Evolutionary conservation across 768 basidiomycete genomes (phyloP), one percentile per base, ranked within the genome.

Genomic region (Amanita jacksonii): DNA sequence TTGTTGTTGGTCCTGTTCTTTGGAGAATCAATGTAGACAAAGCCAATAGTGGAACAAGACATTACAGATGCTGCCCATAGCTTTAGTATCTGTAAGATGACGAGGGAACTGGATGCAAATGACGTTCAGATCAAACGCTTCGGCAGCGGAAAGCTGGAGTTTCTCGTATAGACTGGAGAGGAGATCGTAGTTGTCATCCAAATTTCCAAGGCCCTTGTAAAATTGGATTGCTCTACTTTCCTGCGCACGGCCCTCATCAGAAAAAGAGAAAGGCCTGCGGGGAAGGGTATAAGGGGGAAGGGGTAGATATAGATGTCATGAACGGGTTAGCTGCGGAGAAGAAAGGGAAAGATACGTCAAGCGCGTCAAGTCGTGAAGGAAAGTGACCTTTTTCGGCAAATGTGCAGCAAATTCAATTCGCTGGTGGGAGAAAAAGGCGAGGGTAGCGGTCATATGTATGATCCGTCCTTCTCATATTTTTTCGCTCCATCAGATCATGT

Each of bases 91-190:
- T 8, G 62, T 70, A 52, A 73, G 70, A 54, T 58, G n/a, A n/a
- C 69, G 39, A 60, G 55, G 4, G 64, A 59, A 12, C 49, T 54
- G 16, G 54, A 43, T 5, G 66, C 59, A 44, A 75, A 75, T 0
- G 67, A 65, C 45, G 4, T 49, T 47, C 1, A 65, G 62, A 45
- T 61, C 51, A 4, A 66, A 60, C 4, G 61, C 53, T 34, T 75
- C 74, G 4, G 69, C 57, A 1, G 69, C 63, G 32, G 55, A 54
- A 10, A 63, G 52, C 47, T 72, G 72, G 30, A 74, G 59, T 36
- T 68, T 51, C 28, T 66, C 66, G 50, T 65, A 73, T 23, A 66
- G 58, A 1, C 38, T 19, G 16, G 43, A 25, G 19, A 73, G 55
- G 1, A 49, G 12, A 23, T 72, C 68, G 16, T 70, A 46, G 27